These are phyloP conservation scores for Luffa aegyptiaca DNA, from an alignment of 306 rosid species.

Conservation along the genomic window DNA sequence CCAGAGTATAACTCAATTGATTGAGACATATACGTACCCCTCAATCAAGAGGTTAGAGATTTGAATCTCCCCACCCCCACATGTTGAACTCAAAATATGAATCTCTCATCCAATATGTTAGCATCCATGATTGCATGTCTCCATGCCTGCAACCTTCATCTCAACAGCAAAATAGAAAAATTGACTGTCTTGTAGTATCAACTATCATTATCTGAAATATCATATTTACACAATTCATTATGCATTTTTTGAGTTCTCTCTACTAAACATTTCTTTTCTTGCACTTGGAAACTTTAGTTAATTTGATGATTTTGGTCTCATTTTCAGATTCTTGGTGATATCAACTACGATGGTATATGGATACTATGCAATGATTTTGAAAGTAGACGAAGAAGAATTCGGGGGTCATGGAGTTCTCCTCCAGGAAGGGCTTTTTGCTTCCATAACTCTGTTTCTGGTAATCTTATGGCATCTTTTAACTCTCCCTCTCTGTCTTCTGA, in stretches of 20 bases:
- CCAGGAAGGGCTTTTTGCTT: constrained; percentile 96
- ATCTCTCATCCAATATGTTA: background rate
- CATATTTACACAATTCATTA: background rate
- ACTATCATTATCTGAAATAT: background rate
- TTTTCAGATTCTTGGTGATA: constrained; percentile 62
- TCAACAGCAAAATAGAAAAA: background rate
- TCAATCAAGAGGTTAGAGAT: background rate
- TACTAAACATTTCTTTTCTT: background rate
- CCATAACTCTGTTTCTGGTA: constrained; percentile 92
- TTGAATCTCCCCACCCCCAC: background rate
- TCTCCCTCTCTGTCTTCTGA: background rate
- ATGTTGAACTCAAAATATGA: background rate
- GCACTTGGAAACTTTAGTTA: background rate
- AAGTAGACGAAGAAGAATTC: constrained; percentile 90
- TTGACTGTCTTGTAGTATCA: background rate
- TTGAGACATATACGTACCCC: background rate
- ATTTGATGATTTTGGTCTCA: background rate
- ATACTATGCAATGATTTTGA: constrained; percentile 69
- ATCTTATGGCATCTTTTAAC: background rate
- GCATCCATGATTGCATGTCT: background rate
- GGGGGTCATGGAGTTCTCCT: constrained; percentile 98
- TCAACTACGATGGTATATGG: constrained; percentile 71
- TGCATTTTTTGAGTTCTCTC: background rate
- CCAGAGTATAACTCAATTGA: no score
- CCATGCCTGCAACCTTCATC: background rate